Base-by-base conservation (phyloP, 768 basidiomycete species). In the Tubosaeta sp. region DNA sequence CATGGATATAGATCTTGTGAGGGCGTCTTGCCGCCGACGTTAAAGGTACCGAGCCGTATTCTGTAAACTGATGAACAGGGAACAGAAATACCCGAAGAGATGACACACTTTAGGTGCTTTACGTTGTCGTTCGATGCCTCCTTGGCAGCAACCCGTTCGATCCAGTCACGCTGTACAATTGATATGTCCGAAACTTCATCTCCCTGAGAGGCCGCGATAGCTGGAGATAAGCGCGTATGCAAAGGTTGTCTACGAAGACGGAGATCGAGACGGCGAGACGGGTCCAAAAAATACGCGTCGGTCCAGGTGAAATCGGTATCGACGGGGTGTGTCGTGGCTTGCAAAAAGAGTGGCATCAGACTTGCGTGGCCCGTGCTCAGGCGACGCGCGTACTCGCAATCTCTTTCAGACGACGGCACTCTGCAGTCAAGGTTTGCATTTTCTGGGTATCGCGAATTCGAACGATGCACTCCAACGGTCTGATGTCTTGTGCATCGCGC, bases 1-100 rank as follows among this genome's bases (percentile, higher is more conserved):
- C 89, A 91, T 3, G 76, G 65, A 5, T 80, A 78, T 9, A 92
- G 68, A 61, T 89, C 86, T 55, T 87, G 84, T 3, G 84, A 81
- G 1, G 90, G 87, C 32, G 78, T 57, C 59, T 82, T 83, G 1
- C 87, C 89, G 58, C 90, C 90, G 41, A 92, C 89, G 58, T 93
- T 93, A 72, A 92, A 93, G 0, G 87, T 88, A 19, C 90, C 88
- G 16, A 86, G 52, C 6, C 87, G 83, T 44, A 91, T 61, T 29
- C 86, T 87, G 31, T 22, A 48, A 29, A 19, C 24, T 7, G 19
- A 25, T 56, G 36, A 55, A 31, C 1, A 22, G n/a, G 29, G 40
- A 31, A 13, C 4, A 11, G 19, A 41, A 22, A 48, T 18, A 24
- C 12, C 9, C 9, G 18, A 24, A 22, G 18, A 43, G 7, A 43